Percentiles rank a stretch among this genome's conserved stretches.
phyloP scores from a whole-genome alignment of 2,329 filamentous ascomycete genomes.

The Fusarium xylarioides region DNA sequence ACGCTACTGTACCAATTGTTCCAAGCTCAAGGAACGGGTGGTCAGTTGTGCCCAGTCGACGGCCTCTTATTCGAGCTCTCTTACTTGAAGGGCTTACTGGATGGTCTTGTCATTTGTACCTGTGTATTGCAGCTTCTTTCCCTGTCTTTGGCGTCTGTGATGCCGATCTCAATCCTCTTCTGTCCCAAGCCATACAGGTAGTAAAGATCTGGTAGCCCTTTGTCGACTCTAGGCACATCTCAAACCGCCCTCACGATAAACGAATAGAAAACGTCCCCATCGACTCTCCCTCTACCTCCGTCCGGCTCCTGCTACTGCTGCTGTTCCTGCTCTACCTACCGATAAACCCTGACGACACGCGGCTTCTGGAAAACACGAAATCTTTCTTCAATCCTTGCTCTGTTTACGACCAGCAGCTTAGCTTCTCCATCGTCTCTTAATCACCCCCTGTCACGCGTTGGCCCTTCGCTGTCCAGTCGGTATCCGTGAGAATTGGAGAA shows the following conservation, averaged over 20 bases:
- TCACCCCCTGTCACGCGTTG: slow-evolving; percentile 25
- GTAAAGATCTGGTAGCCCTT: background rate
- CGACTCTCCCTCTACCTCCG: background rate
- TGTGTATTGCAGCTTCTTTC: slow-evolving; percentile 1
- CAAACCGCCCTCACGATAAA: background rate
- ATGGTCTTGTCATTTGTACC: background rate
- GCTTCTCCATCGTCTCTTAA: slow-evolving; percentile 14
- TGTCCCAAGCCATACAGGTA: background rate
- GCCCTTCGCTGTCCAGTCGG: slow-evolving; percentile 7
- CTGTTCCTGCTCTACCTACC: slow-evolving; percentile 1
- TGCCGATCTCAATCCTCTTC: slow-evolving; percentile 19
- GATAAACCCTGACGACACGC: slow-evolving; percentile 6
- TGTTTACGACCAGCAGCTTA: slow-evolving; percentile 1
- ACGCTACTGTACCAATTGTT: slow-evolving; percentile 6
- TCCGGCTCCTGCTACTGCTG: background rate
- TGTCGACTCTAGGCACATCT: background rate
- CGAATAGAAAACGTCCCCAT: background rate
- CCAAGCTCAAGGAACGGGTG: background rate
- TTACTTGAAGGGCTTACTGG: background rate
- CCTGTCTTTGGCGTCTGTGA: background rate
- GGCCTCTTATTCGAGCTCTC: background rate
- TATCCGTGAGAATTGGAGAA: slow-evolving; percentile 19
- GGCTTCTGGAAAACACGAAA: slow-evolving; percentile 28
- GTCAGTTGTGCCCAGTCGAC: slow-evolving; percentile 6
- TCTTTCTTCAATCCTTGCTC: slow-evolving; percentile 18